These are phyloP conservation scores for Camellia japonica DNA, from an alignment of 148 eudicot species.

Conservation along the genomic window DNA sequence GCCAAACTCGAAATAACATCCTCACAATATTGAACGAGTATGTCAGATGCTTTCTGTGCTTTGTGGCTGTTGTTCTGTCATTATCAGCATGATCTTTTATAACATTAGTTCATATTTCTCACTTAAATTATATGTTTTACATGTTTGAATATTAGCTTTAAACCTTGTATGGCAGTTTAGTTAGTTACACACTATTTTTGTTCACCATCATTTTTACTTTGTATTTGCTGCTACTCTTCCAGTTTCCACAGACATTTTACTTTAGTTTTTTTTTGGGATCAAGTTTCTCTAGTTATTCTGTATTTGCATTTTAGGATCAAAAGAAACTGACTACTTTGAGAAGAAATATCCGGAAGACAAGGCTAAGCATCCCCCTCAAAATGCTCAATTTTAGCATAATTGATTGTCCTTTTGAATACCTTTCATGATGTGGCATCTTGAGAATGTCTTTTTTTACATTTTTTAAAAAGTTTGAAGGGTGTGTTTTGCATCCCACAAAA, in stretches of 20 bases:
- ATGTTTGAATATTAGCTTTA: background rate
- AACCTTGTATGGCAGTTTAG: background rate
- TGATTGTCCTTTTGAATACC: background rate
- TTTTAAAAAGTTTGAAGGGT: background rate
- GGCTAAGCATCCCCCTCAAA: no score
- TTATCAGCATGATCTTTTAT: background rate
- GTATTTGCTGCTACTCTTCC: background rate
- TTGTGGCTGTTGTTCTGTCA: background rate
- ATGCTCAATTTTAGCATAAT: no score
- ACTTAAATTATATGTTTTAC: background rate
- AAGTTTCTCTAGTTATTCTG: background rate
- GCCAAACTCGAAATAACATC: conserved; percentile 71
- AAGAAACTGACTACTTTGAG: no score
- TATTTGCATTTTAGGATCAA: no score
- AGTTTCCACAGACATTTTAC: background rate
- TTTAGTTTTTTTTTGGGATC: background rate
- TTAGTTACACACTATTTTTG: no score
- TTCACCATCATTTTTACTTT: background rate
- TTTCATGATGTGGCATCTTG: background rate
- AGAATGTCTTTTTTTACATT: background rate
- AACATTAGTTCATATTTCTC: background rate
- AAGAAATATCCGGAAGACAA: no score
- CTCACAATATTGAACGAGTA: conserved; percentile 74
- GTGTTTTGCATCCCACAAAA: background rate
- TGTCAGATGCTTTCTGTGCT: conserved; percentile 18